Evolutionary conservation across 345 rosid genomes (phyloP).

Genomic region (Rhodamnia rubescens): DNA sequence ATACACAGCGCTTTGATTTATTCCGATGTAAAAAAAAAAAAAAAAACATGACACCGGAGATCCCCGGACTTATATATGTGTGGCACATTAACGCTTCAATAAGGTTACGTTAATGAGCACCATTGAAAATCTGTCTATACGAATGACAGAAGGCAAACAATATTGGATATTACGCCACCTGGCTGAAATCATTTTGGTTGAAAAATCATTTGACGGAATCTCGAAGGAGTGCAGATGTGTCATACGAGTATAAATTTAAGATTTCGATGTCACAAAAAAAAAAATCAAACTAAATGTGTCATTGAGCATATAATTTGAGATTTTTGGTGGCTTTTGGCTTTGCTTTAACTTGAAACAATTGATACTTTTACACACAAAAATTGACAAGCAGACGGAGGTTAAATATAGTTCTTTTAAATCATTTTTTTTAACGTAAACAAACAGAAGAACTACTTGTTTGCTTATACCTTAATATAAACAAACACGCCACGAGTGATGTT

Average conservation of each 20-base stretch:
- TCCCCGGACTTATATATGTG: too few species aligned
- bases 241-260: neutral
- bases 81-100: neutral
- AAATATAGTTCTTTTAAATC: neutral
- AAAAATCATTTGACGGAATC: neutral
- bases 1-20: neutral
- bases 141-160: neutral
- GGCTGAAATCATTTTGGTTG: neutral
- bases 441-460: neutral
- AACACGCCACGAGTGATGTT: neutral
- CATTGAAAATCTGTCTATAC: neutral
- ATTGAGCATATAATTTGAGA: neutral
- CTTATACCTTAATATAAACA: neutral
- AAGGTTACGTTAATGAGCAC: neutral
- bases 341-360: neutral
- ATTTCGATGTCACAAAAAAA: neutral
- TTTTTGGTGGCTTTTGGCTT: neutral
- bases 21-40: neutral
- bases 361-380: neutral
- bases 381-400: neutral
- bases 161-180: neutral
- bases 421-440: neutral
- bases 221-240: fast-evolving
- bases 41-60: too few species aligned
- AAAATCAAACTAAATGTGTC: neutral